phyloP scores from a whole-genome alignment of 1,284 basidiomycete genomes.

The Porogramme epimiltina region DNA sequence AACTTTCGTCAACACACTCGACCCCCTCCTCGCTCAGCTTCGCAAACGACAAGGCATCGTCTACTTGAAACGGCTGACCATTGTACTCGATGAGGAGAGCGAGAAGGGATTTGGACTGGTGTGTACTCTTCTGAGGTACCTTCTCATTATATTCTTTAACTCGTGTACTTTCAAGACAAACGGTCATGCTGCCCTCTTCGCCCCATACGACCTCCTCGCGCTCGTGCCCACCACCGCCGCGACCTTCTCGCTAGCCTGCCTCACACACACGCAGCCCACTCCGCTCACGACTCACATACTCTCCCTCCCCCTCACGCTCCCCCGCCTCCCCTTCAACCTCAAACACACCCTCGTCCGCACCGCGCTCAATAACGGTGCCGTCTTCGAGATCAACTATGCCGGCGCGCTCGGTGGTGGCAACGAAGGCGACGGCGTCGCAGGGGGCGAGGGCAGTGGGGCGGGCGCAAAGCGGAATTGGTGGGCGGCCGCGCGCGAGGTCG shows the following conservation, averaged over 20 bases:
- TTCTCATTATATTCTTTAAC: background rate
- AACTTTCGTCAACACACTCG: constrained; percentile 61
- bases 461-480: constrained; percentile 79
- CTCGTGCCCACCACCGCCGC: constrained; percentile 71
- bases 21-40: constrained; percentile 53
- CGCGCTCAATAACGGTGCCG: constrained; percentile 80
- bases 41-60: constrained; percentile 57
- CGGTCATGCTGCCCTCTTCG: constrained; percentile 55
- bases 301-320: constrained; percentile 75
- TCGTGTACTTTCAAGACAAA: constrained; percentile 48
- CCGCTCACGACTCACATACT: constrained; percentile 83
- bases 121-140: constrained; percentile 19
- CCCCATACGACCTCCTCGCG: constrained; percentile 75
- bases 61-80: constrained; percentile 69
- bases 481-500: constrained; percentile 72
- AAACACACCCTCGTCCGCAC: constrained; percentile 83
- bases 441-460: constrained; percentile 52
- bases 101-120: constrained; percentile 83
- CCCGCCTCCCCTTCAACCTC: constrained; percentile 78
- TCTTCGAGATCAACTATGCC: constrained; percentile 81
- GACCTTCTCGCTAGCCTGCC: constrained; percentile 77
- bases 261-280: constrained; percentile 81
- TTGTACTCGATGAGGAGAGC: constrained; percentile 74
- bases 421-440: constrained; percentile 45
- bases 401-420: constrained; percentile 68